Base-by-base conservation (phyloP, 2,329 filamentous ascomycete genomes). In the Phyllosticta citriasiana region DNA sequence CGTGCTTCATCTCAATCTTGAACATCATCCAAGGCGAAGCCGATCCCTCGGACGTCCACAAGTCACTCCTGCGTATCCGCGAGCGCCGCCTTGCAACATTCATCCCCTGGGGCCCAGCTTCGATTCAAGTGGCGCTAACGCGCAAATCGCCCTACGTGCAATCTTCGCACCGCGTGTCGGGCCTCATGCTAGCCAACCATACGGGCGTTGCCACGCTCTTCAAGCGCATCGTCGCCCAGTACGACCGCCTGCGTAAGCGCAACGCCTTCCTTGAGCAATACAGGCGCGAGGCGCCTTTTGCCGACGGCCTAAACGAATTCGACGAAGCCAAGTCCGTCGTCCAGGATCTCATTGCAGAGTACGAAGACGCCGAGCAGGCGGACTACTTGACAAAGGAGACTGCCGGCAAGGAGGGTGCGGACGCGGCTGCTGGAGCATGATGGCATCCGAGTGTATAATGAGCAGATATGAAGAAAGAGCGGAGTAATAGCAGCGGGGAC, bases 1-100 rank as follows among this genome's bases (percentile, higher is more conserved):
- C 91, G 77, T 99, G 94, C 79, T 99, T 99, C 79, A 97, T 99
- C 71, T 96, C 91, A 55, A 97, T 99, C 67, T 81, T 99, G 65
- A 97, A 99, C 75, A 96, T 99, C 69, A 99, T 99, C 69, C 94
- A 97, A 79, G 94, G 94, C 70, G 94, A 99, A 74, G 94, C 95
- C 50, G 95, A 99, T 72, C 93, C 94, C 8, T 97, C 93, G 2
- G 95, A 99, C 75, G 90, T 82, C 70, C 94, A 99, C 80, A 99
- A 99, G 83, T 97, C 93, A 66, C 80, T 99, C 62, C 84, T 99
- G 62, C 89, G 94, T 66, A 99, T 99, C 71, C 88, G 94, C 57
- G 94, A 99, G 79, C 88, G 94, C 57, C 86, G 91, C 63, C 82
- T 99, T 59, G 95, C 94, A 9, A 95, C 91, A 0, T 99, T 99